Conservation (phyloP, 345 rosid species). For the Eucalyptus dawsonii region DNA sequence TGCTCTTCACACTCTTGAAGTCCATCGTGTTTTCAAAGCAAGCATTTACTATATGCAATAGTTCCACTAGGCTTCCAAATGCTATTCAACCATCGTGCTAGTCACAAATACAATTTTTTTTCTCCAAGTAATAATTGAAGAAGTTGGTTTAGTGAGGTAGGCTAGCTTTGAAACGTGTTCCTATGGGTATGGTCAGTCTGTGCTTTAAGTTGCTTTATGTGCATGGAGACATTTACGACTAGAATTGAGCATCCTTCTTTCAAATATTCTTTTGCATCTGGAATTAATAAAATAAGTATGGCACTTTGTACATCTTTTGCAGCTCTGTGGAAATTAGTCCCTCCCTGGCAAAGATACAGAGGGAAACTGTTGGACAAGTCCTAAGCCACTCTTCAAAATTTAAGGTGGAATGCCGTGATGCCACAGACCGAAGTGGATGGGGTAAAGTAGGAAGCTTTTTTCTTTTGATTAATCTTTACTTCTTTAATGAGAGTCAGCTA, state of each 20-base stretch:
- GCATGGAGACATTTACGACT: not conserved
- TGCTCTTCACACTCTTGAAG: not conserved
- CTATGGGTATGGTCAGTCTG: not conserved
- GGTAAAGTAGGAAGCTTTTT: constrained; percentile 19
- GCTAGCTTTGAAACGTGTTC: not conserved
- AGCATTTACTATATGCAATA: not conserved
- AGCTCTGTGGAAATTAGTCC: constrained; percentile 97
- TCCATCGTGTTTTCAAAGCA: not conserved
- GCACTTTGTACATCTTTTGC: not conserved
- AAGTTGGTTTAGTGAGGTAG: not conserved
- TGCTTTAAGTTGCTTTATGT: not conserved
- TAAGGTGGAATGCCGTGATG: constrained; percentile 89
- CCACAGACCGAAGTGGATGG: constrained; percentile 82
- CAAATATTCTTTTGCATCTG: not conserved
- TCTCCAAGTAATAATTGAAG: not conserved
- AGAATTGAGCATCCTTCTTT: not conserved
- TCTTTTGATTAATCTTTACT: not conserved
- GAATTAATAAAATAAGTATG: not conserved
- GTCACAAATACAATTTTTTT: not conserved
- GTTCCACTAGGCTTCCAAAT: not conserved
- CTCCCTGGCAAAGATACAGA: constrained; percentile 73
- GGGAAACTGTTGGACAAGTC: constrained; percentile 81
- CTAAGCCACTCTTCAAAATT: constrained; percentile 71
- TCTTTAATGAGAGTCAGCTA: not conserved
- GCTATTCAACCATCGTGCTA: not conserved